Conservation (phyloP, 148 eudicot genomes). For the Rhododendron kiyosumense region DNA sequence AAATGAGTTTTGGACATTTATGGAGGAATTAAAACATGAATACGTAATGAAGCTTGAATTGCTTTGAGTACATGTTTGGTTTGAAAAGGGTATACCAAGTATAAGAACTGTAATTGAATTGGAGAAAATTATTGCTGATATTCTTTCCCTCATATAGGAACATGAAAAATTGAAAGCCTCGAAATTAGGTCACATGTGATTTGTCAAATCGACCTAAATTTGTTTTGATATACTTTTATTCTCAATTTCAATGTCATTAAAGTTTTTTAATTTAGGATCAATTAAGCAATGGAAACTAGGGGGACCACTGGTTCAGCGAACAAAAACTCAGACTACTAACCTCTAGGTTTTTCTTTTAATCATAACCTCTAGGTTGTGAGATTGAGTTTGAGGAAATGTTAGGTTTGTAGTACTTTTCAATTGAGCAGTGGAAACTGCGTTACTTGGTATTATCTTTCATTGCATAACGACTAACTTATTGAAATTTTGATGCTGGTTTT, state of each 20-base stretch:
- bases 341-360: not conserved
- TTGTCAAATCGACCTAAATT: not conserved
- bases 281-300: not conserved
- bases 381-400: not conserved
- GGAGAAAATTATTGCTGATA: not conserved
- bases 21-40: not conserved
- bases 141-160: not conserved
- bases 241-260: not conserved
- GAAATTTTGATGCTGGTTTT: conserved; percentile 8
- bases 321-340: not conserved
- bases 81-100: not conserved
- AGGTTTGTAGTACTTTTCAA: not conserved
- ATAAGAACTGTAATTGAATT: not conserved
- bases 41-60: not conserved
- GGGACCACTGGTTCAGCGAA: not conserved
- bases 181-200: not conserved
- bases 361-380: not conserved
- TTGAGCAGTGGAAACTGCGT: not conserved
- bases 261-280: not conserved
- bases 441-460: not conserved
- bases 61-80: not conserved
- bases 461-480: not conserved
- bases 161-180: not conserved
- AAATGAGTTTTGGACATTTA: not conserved
- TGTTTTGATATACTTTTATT: not conserved